Conservation (phyloP, 306 rosid genomes). For the Hippophae gyantsensis region DNA sequence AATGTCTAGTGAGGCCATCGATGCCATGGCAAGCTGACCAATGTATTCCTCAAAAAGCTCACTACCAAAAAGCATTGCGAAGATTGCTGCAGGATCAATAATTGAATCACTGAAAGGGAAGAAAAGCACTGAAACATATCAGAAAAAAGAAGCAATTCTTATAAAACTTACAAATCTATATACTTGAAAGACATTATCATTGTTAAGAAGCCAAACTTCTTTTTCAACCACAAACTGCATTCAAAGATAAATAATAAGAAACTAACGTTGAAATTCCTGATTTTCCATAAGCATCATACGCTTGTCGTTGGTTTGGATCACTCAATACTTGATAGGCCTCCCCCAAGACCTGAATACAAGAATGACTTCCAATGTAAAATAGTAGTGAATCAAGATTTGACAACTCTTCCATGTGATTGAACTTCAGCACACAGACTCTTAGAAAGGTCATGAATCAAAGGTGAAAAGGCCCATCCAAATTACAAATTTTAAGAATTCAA, state of each 20-base stretch:
- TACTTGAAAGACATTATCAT: too few relatives aligned
- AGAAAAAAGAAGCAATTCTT: conserved; percentile 6
- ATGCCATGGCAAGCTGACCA: conserved; percentile 96
- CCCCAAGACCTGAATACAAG: conserved; percentile 66
- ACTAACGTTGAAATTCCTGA: conserved; percentile 93
- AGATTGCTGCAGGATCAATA: conserved; percentile 97
- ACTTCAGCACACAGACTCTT: neutral
- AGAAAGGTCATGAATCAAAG: neutral
- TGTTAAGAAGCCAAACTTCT: conserved; percentile 8
- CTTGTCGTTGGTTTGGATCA: conserved; percentile 81
- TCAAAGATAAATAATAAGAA: conserved; percentile 12
- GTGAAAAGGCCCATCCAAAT: neutral
- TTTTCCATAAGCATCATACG: conserved; percentile 82
- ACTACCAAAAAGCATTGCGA: conserved; percentile 98
- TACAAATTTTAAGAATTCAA: neutral
- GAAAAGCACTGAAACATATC: conserved; percentile 12
- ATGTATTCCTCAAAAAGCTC: conserved; percentile 98
- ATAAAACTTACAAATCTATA: neutral
- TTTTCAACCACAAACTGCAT: conserved; percentile 8
- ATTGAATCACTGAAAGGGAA: conserved; percentile 64
- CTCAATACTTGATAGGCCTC: conserved; percentile 98
- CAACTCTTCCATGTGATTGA: neutral
- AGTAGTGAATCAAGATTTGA: conserved; percentile 8
- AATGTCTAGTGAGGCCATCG: conserved; percentile 90
- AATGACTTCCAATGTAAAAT: conserved; percentile 2